Base-by-base conservation (phyloP, 139 green algal species). In the Picochlorum costavermella region DNA sequence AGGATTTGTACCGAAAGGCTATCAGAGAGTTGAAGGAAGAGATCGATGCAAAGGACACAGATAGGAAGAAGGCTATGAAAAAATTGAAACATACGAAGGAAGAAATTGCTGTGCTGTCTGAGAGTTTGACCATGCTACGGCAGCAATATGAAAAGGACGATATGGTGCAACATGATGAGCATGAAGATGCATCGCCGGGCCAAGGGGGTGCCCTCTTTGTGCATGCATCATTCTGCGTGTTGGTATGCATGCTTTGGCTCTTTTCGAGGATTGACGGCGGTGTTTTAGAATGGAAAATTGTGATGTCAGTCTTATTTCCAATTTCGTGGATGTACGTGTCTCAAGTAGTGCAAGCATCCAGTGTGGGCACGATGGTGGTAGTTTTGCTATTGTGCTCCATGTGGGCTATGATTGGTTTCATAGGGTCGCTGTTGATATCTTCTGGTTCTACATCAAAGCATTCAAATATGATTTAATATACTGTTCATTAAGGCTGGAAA, bases 11-110 rank as follows among this genome's bases (percentile, higher is more conserved):
- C 25, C 23, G 64, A 17, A 59, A 46, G 16, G 51, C 64, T 26
- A 70, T 70, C 28, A 29, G 25, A 31, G 64, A 70, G 30, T 20
- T 70, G 16, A 56, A 70, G 31, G 64, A 70, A 14, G 50, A 64
- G 9, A 16, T 70, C 12, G 64, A 70, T 31, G 17, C 20, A 29
- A 70, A 50, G 6, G 64, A 70, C 25, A 45, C 6, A n/a, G 64
- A 70, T 53, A 59, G 28, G 16, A 70, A 70, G 50, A 64, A 64
- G 55, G 64, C 64, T 36, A 17, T 70, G 14, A 43, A 46, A 11
- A 63, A 64, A 12, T 28, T 70, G 25, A 43, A 33, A 37, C 26
- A 10, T 3, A 60, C 51, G 12, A 59, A 61, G 46, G 26, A 60
- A 9, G 26, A 51, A 23, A 69, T 69, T n/a, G 20, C 44, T 56